Base-by-base conservation (phyloP, 352 stramenopile species). In the Globisporangium perplexum region DNA sequence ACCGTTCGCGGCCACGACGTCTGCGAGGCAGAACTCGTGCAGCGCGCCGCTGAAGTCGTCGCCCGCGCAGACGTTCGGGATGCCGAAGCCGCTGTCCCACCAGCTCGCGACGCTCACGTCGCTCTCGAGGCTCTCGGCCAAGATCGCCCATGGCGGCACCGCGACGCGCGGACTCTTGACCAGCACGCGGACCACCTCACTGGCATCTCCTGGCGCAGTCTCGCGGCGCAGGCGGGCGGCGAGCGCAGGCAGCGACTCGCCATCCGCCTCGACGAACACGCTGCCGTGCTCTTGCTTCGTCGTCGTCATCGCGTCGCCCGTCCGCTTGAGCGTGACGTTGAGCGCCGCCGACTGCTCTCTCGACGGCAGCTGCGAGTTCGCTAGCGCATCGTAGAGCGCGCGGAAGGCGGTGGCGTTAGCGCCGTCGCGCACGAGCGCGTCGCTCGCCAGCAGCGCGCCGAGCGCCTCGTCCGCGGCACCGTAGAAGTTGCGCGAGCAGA, bases 91-190 rank as follows among this genome's bases (percentile, higher is more conserved):
- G 7, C 73, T 72, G 49, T 93, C 82, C 82, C 78, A 90, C 82
- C 82, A 93, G 26, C 75, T 83, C 15, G 82, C 82, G 24, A 90
- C 79, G 53, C 82, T 93, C 41, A 93, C 41, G 50, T 93, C 82
- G 1, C 72, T 77, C 26, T 63, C 62, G 6, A 90, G 54, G 36
- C 66, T 55, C 4, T 80, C 68, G 1, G 79, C 68, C 15, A 87
- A 60, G n/a, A 93, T 49, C 7, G 69, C 61, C 82, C 82, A 93
- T 0, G 82, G 82, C 4, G 82, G 82, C 14, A 89, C 74, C 26
- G 62, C 55, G 44, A 71, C 68, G 4, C 65, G 62, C 22, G 77
- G 71, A 23, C 68, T 83, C 60, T 90, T 90, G 3, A 90, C 63
- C 20, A 82, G 63, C 30, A 83, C 70, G 4, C 68, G 47, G 1